phyloP scores from a whole-genome alignment of 169 alveolate species.

The Eimeria sp. region DNA sequence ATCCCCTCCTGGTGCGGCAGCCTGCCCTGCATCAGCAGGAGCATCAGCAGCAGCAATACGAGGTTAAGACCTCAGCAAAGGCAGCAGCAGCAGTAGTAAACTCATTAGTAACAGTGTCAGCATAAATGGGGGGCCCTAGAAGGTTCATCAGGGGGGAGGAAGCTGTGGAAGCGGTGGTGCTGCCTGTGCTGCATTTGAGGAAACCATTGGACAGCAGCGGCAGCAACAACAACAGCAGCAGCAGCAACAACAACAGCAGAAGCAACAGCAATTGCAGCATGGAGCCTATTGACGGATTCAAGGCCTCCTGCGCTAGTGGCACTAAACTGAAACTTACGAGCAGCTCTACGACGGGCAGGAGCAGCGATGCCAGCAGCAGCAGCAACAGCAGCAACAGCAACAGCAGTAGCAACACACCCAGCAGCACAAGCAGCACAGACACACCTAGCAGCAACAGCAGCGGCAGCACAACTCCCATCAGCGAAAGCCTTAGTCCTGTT shows the following conservation, averaged over 20 bases:
- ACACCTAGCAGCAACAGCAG: not conserved
- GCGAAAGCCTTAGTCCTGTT: no score
- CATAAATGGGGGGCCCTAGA: not conserved
- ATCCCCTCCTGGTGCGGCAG: not conserved
- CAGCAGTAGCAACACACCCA: no score
- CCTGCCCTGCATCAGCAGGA: not conserved
- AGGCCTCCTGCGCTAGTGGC: not conserved
- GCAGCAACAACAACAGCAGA: constrained; percentile 1
- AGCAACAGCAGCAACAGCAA: constrained; percentile 21
- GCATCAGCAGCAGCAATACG: constrained; percentile 1
- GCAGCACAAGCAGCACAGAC: not conserved
- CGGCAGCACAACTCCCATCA: no score
- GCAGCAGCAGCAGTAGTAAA: not conserved
- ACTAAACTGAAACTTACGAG: not conserved
- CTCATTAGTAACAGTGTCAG: not conserved
- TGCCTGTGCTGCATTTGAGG: constrained; percentile 36
- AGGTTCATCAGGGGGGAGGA: not conserved
- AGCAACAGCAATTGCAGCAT: not conserved
- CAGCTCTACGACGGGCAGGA: not conserved
- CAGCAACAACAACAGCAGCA: constrained; percentile 36
- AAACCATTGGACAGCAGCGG: not conserved
- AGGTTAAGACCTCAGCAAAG: not conserved
- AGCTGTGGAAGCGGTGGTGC: not conserved
- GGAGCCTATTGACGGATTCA: not conserved
- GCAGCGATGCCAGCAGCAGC: not conserved